phyloP scores from a whole-genome alignment of 2,329 filamentous ascomycete genomes.

The Aciculosporium take region DNA sequence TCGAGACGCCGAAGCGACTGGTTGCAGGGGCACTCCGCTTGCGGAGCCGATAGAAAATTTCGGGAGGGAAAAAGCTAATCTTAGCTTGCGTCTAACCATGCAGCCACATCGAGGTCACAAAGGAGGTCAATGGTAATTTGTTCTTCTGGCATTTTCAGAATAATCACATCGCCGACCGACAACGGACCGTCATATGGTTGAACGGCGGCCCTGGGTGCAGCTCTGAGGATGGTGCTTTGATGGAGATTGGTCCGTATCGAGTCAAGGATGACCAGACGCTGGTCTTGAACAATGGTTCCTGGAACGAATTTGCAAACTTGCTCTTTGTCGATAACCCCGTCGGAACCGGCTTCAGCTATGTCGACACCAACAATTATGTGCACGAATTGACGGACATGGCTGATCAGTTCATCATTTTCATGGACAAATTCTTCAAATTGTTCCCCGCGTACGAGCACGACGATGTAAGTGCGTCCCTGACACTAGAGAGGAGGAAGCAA shows the following conservation, averaged over 20 bases:
- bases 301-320: slow-evolving; percentile 95
- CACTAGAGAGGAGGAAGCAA: neutral
- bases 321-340: slow-evolving; percentile 96
- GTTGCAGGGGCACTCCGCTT: too few species aligned
- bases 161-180: slow-evolving; percentile 79
- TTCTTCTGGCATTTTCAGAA: slow-evolving; percentile 99
- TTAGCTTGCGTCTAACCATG: slow-evolving; percentile 5
- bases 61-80: neutral
- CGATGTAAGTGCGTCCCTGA: slow-evolving; percentile 51
- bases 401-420: slow-evolving; percentile 69
- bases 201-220: slow-evolving; percentile 96
- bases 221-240: slow-evolving; percentile 90
- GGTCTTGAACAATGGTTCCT: slow-evolving; percentile 79
- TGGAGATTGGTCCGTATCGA: slow-evolving; percentile 90
- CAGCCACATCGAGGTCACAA: slow-evolving; percentile 82
- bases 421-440: slow-evolving; percentile 80
- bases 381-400: slow-evolving; percentile 83
- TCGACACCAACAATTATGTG: slow-evolving; percentile 75
- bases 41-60: neutral
- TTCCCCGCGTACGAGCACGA: slow-evolving; percentile 88
- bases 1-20: too few species aligned
- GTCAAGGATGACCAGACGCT: slow-evolving; percentile 60
- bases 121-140: slow-evolving; percentile 76
- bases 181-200: slow-evolving; percentile 88
- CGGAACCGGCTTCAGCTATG: slow-evolving; percentile 91